Conservation (phyloP, 2,329 filamentous ascomycete genomes). For the Fusarium heterosporum region DNA sequence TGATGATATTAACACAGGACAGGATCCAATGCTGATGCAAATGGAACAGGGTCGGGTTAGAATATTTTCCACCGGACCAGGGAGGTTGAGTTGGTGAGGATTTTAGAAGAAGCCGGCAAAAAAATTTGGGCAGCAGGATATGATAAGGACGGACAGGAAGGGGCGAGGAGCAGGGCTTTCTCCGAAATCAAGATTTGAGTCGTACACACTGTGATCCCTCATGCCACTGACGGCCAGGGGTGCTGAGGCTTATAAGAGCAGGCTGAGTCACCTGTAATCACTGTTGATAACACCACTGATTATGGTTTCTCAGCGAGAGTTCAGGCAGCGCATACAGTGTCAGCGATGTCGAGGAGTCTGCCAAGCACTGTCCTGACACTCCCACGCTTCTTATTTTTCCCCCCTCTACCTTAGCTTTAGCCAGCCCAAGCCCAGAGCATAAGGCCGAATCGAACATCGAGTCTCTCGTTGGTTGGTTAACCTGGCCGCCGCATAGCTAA, state of each 20-base stretch:
- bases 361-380: constrained; percentile 16
- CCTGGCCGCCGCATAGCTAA: constrained; percentile 20
- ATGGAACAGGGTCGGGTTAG: constrained; percentile 50
- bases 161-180: constrained; percentile 44
- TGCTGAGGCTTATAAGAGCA: neutral
- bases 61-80: constrained; percentile 54
- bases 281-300: constrained; percentile 2
- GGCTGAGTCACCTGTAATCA: neutral
- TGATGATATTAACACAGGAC: constrained; percentile 50
- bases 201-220: constrained; percentile 29
- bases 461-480: constrained; percentile 27
- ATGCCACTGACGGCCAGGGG: neutral
- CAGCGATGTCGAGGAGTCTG: neutral
- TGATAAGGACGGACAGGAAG: constrained; percentile 49
- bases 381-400: constrained; percentile 14
- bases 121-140: constrained; percentile 55
- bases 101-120: constrained; percentile 52
- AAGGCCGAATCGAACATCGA: constrained; percentile 14
- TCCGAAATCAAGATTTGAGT: constrained; percentile 28
- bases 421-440: constrained; percentile 9
- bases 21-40: constrained; percentile 50
- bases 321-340: constrained; percentile 30
- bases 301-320: constrained; percentile 9
- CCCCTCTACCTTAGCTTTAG: constrained; percentile 3
- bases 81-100: constrained; percentile 53